These are phyloP conservation scores for Sanguinoderma infundibulare DNA, from an alignment of 1,284 basidiomycete genomes.

Conservation along the genomic window DNA sequence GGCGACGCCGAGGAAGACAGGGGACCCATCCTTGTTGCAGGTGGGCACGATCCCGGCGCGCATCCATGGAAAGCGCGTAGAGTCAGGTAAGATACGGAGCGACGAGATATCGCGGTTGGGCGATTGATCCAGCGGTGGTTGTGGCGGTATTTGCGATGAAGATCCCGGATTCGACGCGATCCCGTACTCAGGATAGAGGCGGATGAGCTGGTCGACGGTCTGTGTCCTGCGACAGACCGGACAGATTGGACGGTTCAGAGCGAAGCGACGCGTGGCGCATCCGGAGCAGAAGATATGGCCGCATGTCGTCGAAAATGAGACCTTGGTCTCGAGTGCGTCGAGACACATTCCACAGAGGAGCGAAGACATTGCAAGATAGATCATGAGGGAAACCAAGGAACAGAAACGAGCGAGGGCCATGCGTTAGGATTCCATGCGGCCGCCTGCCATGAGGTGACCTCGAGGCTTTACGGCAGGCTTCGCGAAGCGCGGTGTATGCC, in stretches of 20 bases:
- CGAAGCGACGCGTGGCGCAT: conserved; percentile 28
- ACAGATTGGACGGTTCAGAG: conserved; percentile 13
- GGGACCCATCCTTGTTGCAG: neutral
- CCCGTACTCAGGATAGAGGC: conserved; percentile 24
- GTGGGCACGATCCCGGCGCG: neutral
- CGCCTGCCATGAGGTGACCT: no score
- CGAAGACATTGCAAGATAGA: neutral
- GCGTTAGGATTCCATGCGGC: no score
- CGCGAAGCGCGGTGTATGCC: neutral
- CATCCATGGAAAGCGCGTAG: neutral
- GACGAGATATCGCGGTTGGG: neutral
- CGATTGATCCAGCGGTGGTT: neutral
- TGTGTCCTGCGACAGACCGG: conserved; percentile 21
- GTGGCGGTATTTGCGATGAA: no score
- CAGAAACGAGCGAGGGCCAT: neutral
- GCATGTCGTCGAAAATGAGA: conserved; percentile 18
- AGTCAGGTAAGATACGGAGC: neutral
- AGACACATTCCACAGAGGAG: conserved; percentile 27
- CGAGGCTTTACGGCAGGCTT: no score
- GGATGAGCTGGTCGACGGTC: conserved; percentile 18
- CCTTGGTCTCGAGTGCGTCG: conserved; percentile 10
- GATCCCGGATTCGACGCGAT: no score
- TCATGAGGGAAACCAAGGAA: neutral
- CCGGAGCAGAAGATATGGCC: conserved; percentile 23
- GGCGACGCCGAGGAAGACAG: neutral